Conservation (phyloP, 2,329 filamentous ascomycete species). For the Lachnellula occidentalis region DNA sequence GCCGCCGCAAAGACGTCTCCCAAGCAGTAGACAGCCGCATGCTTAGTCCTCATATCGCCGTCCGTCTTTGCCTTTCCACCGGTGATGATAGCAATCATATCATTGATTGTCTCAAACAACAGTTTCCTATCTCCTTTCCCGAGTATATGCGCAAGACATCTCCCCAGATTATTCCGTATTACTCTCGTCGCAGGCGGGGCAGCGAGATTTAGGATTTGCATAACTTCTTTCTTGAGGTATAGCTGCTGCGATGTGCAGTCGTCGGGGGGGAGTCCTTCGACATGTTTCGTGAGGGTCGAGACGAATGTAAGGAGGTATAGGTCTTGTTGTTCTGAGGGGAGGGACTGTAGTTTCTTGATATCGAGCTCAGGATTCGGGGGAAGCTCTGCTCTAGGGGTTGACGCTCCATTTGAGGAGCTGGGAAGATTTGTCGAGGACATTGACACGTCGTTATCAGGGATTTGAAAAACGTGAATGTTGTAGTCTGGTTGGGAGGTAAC, state of each 20-base stretch:
- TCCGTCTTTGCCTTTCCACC: constrained; percentile 70
- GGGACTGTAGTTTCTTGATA: constrained; percentile 77
- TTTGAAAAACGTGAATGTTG: constrained; percentile 7
- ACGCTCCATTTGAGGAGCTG: constrained; percentile 31
- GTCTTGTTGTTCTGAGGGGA: constrained; percentile 92
- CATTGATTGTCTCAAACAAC: constrained; percentile 91
- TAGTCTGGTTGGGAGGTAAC: neutral
- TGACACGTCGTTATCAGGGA: constrained; percentile 15
- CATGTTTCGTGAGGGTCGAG: constrained; percentile 75
- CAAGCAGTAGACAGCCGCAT: constrained; percentile 81
- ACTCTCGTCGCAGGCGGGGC: constrained; percentile 81
- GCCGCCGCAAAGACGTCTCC: constrained; percentile 88
- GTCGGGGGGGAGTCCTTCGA: constrained; percentile 66
- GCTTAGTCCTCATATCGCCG: constrained; percentile 70
- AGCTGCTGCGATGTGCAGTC: constrained; percentile 85
- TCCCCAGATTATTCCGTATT: constrained; percentile 82
- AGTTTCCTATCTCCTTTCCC: constrained; percentile 82
- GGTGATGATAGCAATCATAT: constrained; percentile 68
- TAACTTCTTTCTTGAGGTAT: constrained; percentile 87
- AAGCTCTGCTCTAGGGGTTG: constrained; percentile 34
- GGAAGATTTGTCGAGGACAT: constrained; percentile 29
- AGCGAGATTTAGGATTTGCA: constrained; percentile 81
- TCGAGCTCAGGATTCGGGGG: constrained; percentile 73
- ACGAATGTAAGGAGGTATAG: constrained; percentile 88
- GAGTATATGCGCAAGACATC: constrained; percentile 78